A percentile compares a stretch with the other conserved stretches of the same genome.
These are phyloP conservation scores for Telfairia occidentalis DNA, from an alignment of 331 rosid species.

Conservation along the genomic window DNA sequence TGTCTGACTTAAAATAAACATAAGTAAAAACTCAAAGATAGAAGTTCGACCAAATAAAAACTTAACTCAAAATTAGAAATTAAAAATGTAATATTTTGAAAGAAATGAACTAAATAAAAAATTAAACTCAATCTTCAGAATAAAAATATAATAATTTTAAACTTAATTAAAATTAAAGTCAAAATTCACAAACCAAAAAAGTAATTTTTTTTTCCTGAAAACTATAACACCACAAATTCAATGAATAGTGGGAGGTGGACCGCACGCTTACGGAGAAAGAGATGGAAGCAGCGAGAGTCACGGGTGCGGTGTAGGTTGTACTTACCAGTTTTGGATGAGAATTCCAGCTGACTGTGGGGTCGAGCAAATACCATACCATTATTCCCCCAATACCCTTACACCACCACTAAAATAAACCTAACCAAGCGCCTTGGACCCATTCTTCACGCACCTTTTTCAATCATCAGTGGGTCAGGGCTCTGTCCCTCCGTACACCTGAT, in stretches of 20 bases:
- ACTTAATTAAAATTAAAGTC: no score
- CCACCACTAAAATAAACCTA: neutral
- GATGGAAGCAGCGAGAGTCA: neutral
- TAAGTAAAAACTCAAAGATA: no score
- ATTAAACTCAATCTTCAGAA: no score
- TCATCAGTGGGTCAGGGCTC: neutral
- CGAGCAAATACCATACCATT: neutral
- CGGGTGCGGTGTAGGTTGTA: neutral
- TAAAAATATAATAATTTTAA: no score
- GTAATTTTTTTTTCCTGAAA: no score
- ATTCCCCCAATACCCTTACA: neutral
- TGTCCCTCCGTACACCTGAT: neutral
- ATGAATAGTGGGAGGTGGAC: neutral
- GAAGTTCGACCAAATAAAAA: no score
- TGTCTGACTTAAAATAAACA: no score
- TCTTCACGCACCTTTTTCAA: neutral
- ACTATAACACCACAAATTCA: neutral
- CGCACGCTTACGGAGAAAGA: neutral
- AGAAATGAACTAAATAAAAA: no score
- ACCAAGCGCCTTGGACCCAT: neutral
- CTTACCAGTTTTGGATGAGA: neutral
- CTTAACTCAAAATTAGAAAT: no score
- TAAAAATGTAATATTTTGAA: no score
- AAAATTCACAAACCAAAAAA: no score
- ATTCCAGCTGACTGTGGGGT: neutral